Conservation (phyloP, 306 rosid genomes). For the Canavalia ensiformis region DNA sequence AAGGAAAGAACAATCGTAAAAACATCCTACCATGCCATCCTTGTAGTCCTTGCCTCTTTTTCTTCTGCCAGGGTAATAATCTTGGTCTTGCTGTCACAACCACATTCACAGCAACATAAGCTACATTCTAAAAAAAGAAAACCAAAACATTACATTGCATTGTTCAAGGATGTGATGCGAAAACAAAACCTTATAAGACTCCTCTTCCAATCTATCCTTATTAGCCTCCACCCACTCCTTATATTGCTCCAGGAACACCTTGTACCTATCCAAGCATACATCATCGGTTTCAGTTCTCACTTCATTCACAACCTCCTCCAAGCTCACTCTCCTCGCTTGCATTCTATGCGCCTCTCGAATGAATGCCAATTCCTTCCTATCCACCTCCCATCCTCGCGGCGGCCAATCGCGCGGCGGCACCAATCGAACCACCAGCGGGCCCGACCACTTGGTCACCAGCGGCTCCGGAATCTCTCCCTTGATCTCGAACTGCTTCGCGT, state of each 20-base stretch:
- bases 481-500: constrained; percentile 72
- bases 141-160: not conserved
- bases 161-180: constrained; percentile 14
- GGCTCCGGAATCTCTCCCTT: constrained; percentile 84
- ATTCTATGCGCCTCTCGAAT: constrained; percentile 83
- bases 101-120: constrained; percentile 35
- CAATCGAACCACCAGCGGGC: constrained; percentile 67
- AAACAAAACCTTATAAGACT: constrained; percentile 77
- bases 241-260: constrained; percentile 89
- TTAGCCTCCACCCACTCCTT: constrained; percentile 85
- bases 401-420: constrained; percentile 99
- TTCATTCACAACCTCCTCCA: constrained; percentile 64
- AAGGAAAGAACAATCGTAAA: constrained; percentile 16
- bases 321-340: constrained; percentile 65
- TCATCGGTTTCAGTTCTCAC: constrained; percentile 60
- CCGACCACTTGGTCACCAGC: constrained; percentile 71
- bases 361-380: constrained; percentile 77
- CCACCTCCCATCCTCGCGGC: constrained; percentile 92
- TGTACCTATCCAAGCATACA: constrained; percentile 83
- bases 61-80: constrained; percentile 94
- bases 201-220: constrained; percentile 84
- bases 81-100: constrained; percentile 81
- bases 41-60: constrained; percentile 97
- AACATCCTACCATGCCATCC: constrained; percentile 81
- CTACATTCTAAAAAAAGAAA: not conserved